Percentiles rank a stretch among this genome's conserved stretches.
Conservation (phyloP, 345 rosid species). For the Eucalyptus brandiana region DNA sequence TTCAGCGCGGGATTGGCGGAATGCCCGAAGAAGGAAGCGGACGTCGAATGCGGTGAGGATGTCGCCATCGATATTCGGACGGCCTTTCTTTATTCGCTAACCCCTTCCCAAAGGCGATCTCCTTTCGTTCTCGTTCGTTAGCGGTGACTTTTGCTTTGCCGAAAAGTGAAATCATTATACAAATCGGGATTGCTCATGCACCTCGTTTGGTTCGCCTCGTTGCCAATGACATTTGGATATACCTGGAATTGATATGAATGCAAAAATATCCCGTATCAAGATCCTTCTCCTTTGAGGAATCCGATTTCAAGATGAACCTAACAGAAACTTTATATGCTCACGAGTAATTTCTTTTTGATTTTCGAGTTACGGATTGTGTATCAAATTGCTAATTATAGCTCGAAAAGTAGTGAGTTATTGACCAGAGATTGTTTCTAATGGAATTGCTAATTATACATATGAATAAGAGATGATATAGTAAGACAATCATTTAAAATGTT, state of each 20-base stretch:
- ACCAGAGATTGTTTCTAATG: neutral
- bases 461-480: neutral
- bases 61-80: neutral
- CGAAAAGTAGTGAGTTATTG: neutral
- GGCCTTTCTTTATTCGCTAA: neutral
- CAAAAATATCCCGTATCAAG: neutral
- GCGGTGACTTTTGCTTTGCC: neutral
- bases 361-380: neutral
- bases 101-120: neutral
- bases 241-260: neutral
- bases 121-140: neutral
- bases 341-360: neutral
- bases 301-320: fast-evolving
- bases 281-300: neutral
- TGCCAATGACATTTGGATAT: neutral
- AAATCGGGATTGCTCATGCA: neutral
- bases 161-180: neutral
- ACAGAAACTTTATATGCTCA: fast-evolving
- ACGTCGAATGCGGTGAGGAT: neutral
- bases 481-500: neutral
- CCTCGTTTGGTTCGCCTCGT: neutral
- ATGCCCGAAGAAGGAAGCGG: neutral
- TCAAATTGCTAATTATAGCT: neutral
- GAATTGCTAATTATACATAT: neutral
- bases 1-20: neutral